A percentile compares a stretch with the other conserved stretches of the same genome.
Conservation (phyloP, 2,329 filamentous ascomycete species). For the Trichoderma hamatum region DNA sequence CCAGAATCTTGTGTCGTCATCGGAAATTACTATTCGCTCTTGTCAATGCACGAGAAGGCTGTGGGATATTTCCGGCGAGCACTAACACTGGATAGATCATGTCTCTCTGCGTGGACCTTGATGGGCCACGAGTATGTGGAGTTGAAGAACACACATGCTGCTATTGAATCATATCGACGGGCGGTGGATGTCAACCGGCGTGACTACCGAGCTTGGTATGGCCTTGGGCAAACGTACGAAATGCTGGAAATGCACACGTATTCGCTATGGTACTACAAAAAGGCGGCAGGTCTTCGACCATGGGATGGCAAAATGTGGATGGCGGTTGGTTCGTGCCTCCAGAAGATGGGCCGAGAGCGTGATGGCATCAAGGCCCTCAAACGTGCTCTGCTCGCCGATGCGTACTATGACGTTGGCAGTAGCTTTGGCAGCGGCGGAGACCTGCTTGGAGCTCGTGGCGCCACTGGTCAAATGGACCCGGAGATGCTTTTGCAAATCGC, state of each 20-base stretch:
- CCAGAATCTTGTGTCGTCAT: conserved; percentile 97
- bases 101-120: conserved; percentile 93
- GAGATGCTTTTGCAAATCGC: conserved; percentile 91
- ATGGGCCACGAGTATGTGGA: conserved; percentile 99
- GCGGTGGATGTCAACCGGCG: conserved; percentile 95
- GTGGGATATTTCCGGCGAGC: conserved; percentile 97
- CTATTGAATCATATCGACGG: conserved; percentile 93
- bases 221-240: conserved; percentile 94
- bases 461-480: conserved; percentile 73
- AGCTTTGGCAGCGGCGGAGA: conserved; percentile 54
- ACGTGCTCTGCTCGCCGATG: conserved; percentile 84
- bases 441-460: conserved; percentile 52
- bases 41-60: conserved; percentile 95
- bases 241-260: conserved; percentile 98
- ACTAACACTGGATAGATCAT: conserved; percentile 84
- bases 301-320: conserved; percentile 99
- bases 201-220: conserved; percentile 98
- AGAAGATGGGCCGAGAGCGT: conserved; percentile 82
- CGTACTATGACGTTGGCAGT: conserved; percentile 73
- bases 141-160: conserved; percentile 96
- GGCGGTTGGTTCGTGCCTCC: conserved; percentile 88
- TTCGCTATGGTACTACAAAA: conserved; percentile 96
- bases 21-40: conserved; percentile 93
- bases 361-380: conserved; percentile 96
- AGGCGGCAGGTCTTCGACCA: conserved; percentile 86